Percentiles rank a stretch among this genome's conserved stretches.
Conservation (phyloP, 352 stramenopile genomes). For the Globisporangium camurandrum region DNA sequence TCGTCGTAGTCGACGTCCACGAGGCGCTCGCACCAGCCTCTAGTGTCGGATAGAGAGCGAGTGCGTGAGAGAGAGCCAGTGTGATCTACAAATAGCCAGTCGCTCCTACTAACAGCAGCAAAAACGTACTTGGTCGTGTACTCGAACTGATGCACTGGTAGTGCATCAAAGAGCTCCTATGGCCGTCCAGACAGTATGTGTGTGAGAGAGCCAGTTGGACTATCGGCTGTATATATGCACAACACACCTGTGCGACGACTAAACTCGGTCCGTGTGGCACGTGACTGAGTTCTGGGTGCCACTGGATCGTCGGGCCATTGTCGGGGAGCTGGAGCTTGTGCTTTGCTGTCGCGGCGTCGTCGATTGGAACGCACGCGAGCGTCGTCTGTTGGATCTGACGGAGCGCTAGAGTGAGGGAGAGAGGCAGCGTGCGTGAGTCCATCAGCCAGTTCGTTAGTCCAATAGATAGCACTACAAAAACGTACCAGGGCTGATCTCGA, state of each 20-base stretch:
- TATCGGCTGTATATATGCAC: background rate
- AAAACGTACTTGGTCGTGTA: slow-evolving; percentile 74
- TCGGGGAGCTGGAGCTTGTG: slow-evolving; percentile 45
- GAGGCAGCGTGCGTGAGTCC: no score
- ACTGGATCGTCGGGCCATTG: slow-evolving; percentile 56
- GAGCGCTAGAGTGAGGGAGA: no score
- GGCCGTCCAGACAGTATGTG: background rate
- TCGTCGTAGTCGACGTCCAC: slow-evolving; percentile 88
- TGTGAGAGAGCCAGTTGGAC: background rate
- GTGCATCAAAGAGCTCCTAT: slow-evolving; percentile 91
- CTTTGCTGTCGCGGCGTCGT: slow-evolving; percentile 16
- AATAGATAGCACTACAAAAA: no score
- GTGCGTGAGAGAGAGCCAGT: background rate
- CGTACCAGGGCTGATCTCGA: slow-evolving; percentile 83
- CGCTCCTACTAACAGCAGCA: background rate
- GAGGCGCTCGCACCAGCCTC: slow-evolving; percentile 91
- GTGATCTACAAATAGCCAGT: background rate
- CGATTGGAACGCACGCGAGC: slow-evolving; percentile 43
- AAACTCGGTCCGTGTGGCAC: slow-evolving; percentile 78
- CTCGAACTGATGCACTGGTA: slow-evolving; percentile 94
- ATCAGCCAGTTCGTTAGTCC: no score
- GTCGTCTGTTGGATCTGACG: slow-evolving; percentile 86
- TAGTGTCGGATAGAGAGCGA: slow-evolving; percentile 13
- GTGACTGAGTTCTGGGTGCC: slow-evolving; percentile 83
- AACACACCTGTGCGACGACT: slow-evolving; percentile 74